Base-by-base conservation (phyloP, 2,329 filamentous ascomycete genomes). In the Tolypocladium amazonense region DNA sequence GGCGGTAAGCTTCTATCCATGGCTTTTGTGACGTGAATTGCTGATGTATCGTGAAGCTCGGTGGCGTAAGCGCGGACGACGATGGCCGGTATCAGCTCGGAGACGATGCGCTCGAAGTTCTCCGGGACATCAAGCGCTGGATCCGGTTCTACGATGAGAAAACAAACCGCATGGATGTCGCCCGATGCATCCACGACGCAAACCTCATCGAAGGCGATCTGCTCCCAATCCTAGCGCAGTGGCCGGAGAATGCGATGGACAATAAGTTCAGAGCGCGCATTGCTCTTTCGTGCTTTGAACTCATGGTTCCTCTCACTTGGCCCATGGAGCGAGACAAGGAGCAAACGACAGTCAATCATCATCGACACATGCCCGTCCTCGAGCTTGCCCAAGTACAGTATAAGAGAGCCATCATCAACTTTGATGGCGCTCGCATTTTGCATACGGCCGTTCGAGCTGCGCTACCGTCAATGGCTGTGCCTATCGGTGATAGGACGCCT, bases 61-160 rank as follows among this genome's bases (percentile, higher is more conserved):
- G 92, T 76, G 93, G 92, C 58, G 85, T 86, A 68, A 89, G 89
- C 67, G 80, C 86, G 57, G 88, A 90, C 65, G 87, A 93, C 67
- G 87, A 92, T 69, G 89, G 89, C 60, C 82, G 82, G 69, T 99
- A 99, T 73, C 82, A 90, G 52, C 85, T 97, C 41, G 94, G 94
- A 74, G 93, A 97, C 74, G 93, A 97, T 71, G 93, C 92, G 15
- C 79, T 96, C 62, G 90, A 94, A 60, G 94, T 92, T 69, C 80
- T 99, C 60, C 92, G 93, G 63, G 94, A 99, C 75, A 81, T 99
- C 59, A 93, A 94, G 71, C 88, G 88, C 83, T 99, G 94, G 94
- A 82, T 99, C 65, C 92, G 91, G 66, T 85, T 96, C 63, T 94
- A 94, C 79, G 92, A 97, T 73, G 90, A 96, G 71, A 95, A 95